These are phyloP conservation scores for Coelastrella sp. DNA, from an alignment of 139 green algal genomes.

Conservation along the genomic window DNA sequence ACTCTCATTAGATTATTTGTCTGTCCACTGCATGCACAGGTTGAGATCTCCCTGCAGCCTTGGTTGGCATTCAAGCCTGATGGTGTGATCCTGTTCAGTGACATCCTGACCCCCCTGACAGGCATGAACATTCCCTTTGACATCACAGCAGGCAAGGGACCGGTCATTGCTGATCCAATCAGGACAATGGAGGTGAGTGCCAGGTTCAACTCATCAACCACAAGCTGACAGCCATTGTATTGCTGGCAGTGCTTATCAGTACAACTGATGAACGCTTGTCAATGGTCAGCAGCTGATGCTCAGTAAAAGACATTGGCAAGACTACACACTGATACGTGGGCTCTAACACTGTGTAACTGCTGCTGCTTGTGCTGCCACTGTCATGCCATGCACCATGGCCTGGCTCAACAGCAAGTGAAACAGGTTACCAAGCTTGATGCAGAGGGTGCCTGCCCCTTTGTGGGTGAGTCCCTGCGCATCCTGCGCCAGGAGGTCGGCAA, in stretches of 20 bases:
- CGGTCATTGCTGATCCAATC: slow-evolving; percentile 93
- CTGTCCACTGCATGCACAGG: slow-evolving; percentile 52
- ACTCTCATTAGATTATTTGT: too few species aligned
- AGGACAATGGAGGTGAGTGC: slow-evolving; percentile 82
- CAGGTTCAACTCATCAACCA: too few species aligned
- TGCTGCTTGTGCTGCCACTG: not conserved
- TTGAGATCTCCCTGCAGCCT: slow-evolving; percentile 94
- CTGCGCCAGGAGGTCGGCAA: slow-evolving; percentile 79
- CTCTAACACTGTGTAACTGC: not conserved
- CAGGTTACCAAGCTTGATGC: slow-evolving; percentile 79
- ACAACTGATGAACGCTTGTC: too few species aligned
- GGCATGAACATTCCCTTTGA: slow-evolving; percentile 98
- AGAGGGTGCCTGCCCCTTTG: slow-evolving; percentile 81
- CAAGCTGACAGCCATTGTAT: not conserved
- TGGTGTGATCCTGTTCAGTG: slow-evolving; percentile 96
- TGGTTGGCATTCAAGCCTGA: slow-evolving; percentile 95
- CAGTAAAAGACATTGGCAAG: too few species aligned
- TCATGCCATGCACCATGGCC: not conserved
- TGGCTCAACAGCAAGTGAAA: slow-evolving; percentile 75
- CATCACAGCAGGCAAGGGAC: slow-evolving; percentile 85
- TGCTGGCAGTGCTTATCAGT: not conserved
- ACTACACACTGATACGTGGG: not conserved
- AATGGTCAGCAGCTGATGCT: too few species aligned
- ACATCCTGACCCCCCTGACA: slow-evolving; percentile 95
- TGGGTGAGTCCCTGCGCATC: slow-evolving; percentile 85